These are phyloP conservation scores for Paulownia fortunei DNA, from an alignment of 257 asterid genomes.

Conservation along the genomic window DNA sequence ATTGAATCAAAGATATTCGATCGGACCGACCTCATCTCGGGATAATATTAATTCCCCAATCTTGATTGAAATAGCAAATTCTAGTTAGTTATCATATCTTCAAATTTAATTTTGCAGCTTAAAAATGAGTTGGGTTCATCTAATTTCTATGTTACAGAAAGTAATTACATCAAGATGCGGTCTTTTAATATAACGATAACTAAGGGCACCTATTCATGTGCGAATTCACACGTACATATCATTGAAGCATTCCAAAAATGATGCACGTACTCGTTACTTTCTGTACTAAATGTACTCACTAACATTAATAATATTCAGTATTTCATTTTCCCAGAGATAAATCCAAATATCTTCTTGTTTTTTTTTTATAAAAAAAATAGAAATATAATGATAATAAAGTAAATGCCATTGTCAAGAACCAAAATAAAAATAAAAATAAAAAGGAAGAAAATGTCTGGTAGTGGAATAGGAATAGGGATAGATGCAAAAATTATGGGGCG, in stretches of 20 bases:
- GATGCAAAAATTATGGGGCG: not conserved
- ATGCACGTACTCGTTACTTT: not conserved
- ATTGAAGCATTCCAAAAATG: too few relatives aligned
- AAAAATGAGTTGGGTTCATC: too few relatives aligned
- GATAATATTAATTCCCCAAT: too few relatives aligned
- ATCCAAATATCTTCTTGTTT: not conserved
- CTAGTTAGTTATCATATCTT: too few relatives aligned
- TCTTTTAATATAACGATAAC: too few relatives aligned
- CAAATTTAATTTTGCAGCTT: too few relatives aligned
- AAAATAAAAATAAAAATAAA: not conserved
- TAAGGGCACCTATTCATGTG: not conserved
- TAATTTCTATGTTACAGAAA: too few relatives aligned
- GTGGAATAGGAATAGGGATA: not conserved
- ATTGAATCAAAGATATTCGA: too few relatives aligned
- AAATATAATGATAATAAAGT: not conserved
- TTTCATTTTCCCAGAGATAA: not conserved
- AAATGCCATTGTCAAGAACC: not conserved
- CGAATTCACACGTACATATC: not conserved
- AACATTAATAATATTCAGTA: not conserved
- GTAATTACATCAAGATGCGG: too few relatives aligned
- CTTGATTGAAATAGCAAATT: too few relatives aligned
- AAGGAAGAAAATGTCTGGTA: constrained; percentile 35
- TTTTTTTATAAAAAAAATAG: not conserved
- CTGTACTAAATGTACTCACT: constrained; percentile 18
- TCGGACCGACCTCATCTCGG: too few relatives aligned